Percentiles rank a stretch among this genome's conserved stretches.
phyloP scores from a whole-genome alignment of 2,329 filamentous ascomycete genomes.

The Aspergillus floridensis region DNA sequence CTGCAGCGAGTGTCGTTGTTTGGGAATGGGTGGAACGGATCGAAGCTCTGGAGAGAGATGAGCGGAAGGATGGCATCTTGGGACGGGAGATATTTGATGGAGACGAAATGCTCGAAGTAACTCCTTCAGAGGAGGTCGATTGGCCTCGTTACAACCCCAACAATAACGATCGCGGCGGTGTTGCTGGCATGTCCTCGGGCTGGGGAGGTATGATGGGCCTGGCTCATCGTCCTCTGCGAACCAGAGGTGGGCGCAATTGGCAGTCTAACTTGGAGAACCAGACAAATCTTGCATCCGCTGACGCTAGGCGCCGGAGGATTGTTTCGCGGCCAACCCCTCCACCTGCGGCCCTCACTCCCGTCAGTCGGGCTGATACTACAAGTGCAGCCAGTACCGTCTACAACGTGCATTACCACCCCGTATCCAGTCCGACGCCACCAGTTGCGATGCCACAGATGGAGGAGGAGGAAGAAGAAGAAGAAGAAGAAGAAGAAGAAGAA shows the following conservation, averaged over 20 bases:
- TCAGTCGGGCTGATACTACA: slow-evolving; percentile 60
- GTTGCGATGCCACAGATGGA: slow-evolving; percentile 36
- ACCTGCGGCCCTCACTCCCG: slow-evolving; percentile 53
- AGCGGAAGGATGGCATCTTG: slow-evolving; percentile 89
- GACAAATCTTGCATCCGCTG: slow-evolving; percentile 12
- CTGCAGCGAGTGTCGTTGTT: slow-evolving; percentile 90
- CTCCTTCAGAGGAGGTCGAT: slow-evolving; percentile 56
- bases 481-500: too few relatives aligned
- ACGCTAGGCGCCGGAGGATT: slow-evolving; percentile 17
- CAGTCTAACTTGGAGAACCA: slow-evolving; percentile 15
- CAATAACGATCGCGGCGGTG: slow-evolving; percentile 40
- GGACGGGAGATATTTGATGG: slow-evolving; percentile 90
- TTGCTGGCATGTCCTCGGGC: slow-evolving; percentile 34
- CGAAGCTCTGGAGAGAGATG: slow-evolving; percentile 85
- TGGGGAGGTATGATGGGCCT: slow-evolving; percentile 41
- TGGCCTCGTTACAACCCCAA: slow-evolving; percentile 41
- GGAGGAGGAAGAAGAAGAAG: slow-evolving; percentile 34
- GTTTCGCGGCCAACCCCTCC: slow-evolving; percentile 40
- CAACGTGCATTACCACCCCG: slow-evolving; percentile 60
- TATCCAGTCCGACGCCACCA: slow-evolving; percentile 48
- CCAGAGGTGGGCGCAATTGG: slow-evolving; percentile 29
- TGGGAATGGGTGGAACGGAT: slow-evolving; percentile 99
- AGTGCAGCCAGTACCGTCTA: slow-evolving; percentile 65
- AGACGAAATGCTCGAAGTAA: slow-evolving; percentile 81
- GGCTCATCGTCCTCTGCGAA: slow-evolving; percentile 36